Conservation (phyloP, 1,284 basidiomycete genomes). For the Ceratobasidium sp. region DNA sequence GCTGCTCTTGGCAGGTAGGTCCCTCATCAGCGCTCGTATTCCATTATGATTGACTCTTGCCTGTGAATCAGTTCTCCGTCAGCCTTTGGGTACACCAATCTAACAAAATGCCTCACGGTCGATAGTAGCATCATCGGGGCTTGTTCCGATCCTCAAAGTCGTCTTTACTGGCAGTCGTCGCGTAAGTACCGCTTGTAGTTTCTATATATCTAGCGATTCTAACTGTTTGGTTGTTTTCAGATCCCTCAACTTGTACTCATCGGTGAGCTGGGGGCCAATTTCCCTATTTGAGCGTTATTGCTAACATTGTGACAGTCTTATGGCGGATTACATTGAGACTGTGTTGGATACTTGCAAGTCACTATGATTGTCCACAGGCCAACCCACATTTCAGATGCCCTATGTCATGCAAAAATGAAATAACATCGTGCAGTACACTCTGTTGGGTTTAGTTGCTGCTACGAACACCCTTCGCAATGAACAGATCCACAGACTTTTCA, state of each 20-base stretch:
- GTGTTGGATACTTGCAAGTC: slow-evolving; percentile 36
- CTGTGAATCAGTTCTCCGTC: too few species aligned
- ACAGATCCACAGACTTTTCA: slow-evolving; percentile 57
- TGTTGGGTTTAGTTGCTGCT: slow-evolving; percentile 47
- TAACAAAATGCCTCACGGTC: slow-evolving; percentile 37
- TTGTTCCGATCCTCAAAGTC: slow-evolving; percentile 38
- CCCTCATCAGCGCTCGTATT: too few species aligned
- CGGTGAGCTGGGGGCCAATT: slow-evolving; percentile 32
- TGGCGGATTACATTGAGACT: slow-evolving; percentile 45
- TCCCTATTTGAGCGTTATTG: too few species aligned
- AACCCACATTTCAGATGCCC: too few species aligned
- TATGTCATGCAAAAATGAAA: too few species aligned
- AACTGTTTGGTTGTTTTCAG: slow-evolving; percentile 8
- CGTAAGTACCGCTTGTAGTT: slow-evolving; percentile 33
- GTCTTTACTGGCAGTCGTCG: slow-evolving; percentile 44
- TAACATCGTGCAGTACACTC: neutral
- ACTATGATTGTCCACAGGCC: too few species aligned
- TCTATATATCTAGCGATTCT: neutral
- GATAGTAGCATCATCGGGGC: slow-evolving; percentile 44
- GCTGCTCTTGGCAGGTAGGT: slow-evolving; percentile 31
- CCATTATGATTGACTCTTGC: too few species aligned
- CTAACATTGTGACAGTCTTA: slow-evolving; percentile 27
- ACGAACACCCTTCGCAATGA: slow-evolving; percentile 62
- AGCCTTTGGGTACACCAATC: slow-evolving; percentile 40
- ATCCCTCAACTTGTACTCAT: slow-evolving; percentile 45